Conservation (phyloP, 2,329 filamentous ascomycete species). For the Penicillium palitans region DNA sequence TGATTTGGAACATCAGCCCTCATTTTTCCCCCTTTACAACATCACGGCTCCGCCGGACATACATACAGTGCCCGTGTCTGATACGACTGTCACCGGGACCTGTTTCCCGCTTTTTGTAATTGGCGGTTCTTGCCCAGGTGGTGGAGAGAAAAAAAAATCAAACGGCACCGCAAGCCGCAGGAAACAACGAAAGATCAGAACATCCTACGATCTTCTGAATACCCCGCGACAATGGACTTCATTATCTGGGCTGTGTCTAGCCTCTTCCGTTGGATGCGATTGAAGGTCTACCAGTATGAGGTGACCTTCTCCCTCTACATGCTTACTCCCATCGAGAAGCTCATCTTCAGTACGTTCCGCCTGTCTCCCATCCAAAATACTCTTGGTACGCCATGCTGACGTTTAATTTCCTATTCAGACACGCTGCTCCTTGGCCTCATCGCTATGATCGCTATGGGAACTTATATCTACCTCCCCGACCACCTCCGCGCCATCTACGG, state of each 20-base stretch:
- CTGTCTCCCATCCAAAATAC: neutral
- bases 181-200: neutral
- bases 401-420: slow-evolving; percentile 55
- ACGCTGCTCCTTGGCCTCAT: slow-evolving; percentile 88
- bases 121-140: neutral
- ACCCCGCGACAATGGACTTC: slow-evolving; percentile 26
- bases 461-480: slow-evolving; percentile 88
- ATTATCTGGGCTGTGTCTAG: slow-evolving; percentile 46
- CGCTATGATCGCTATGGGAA: slow-evolving; percentile 81
- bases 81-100: neutral
- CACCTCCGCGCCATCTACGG: slow-evolving; percentile 80
- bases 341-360: slow-evolving; percentile 80
- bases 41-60: neutral
- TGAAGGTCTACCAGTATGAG: slow-evolving; percentile 98
- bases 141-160: neutral
- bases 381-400: neutral
- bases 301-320: slow-evolving; percentile 97
- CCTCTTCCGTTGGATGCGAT: slow-evolving; percentile 79
- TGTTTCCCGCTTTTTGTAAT: neutral
- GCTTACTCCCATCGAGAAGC: slow-evolving; percentile 93
- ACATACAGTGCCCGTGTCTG: neutral
- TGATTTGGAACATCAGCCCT: neutral
- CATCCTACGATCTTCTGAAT: slow-evolving; percentile 1
- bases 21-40: neutral
- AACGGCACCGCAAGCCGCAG: neutral